Evolutionary conservation across 805 yeast genomes (phyloP).

Genomic region (Schizosaccharomyces osmophilus): DNA sequence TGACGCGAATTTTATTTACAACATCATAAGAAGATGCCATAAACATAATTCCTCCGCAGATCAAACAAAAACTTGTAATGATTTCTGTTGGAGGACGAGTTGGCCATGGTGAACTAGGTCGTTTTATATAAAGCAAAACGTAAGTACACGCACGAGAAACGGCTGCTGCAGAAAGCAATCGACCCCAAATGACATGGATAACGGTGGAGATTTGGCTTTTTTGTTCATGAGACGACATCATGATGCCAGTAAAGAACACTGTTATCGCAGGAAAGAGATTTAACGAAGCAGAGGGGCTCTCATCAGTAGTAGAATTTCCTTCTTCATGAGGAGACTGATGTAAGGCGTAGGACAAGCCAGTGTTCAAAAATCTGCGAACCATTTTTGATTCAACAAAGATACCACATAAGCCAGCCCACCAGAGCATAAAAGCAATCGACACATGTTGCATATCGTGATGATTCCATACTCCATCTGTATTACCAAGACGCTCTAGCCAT

Average conservation of each 20-base stretch:
- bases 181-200: constrained; percentile 86
- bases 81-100: constrained; percentile 71
- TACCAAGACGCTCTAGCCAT: constrained; percentile 69
- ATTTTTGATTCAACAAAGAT: constrained; percentile 41
- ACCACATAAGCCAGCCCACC: constrained; percentile 87
- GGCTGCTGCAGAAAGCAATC: constrained; percentile 57
- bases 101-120: constrained; percentile 19
- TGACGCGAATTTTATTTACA: constrained; percentile 32
- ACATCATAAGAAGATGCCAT: constrained; percentile 81
- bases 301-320: not conserved
- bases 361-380: constrained; percentile 11
- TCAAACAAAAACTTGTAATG: constrained; percentile 47
- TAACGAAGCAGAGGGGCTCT: constrained; percentile 23
- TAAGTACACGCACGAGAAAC: constrained; percentile 47
- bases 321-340: not conserved
- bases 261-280: constrained; percentile 88
- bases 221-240: constrained; percentile 89
- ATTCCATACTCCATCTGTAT: constrained; percentile 59
- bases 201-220: constrained; percentile 51
- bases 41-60: constrained; percentile 76
- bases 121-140: constrained; percentile 23
- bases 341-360: constrained; percentile 1
- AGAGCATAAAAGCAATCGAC: constrained; percentile 71
- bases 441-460: constrained; percentile 78
- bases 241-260: constrained; percentile 83